Conservation (phyloP, 2,329 filamentous ascomycete genomes). For the Gyromitra esculenta region DNA sequence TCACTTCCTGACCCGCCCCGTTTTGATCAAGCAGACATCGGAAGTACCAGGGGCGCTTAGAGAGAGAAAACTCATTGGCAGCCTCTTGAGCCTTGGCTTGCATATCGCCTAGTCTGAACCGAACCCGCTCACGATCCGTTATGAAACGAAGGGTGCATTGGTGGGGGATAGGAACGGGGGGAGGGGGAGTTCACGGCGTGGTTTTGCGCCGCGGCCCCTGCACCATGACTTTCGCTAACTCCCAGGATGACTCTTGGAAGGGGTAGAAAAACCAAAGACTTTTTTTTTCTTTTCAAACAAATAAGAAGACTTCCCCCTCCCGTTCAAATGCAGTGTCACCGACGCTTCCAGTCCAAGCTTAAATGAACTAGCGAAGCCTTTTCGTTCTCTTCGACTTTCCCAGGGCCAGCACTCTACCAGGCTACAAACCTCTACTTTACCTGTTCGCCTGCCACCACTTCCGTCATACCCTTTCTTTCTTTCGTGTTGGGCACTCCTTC, state of each 20-base stretch:
- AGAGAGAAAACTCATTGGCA: constrained; percentile 39
- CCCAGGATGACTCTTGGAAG: constrained; percentile 39
- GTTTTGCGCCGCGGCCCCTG: constrained; percentile 52
- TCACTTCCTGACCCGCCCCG: constrained; percentile 29
- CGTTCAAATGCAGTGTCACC: constrained; percentile 52
- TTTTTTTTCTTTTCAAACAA: constrained; percentile 36
- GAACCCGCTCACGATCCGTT: constrained; percentile 46
- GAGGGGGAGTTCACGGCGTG: constrained; percentile 25
- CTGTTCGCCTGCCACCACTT: constrained; percentile 45
- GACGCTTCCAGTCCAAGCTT: constrained; percentile 51
- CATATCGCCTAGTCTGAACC: constrained; percentile 45
- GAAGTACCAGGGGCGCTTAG: constrained; percentile 46
- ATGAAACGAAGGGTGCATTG: constrained; percentile 48
- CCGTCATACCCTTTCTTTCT: constrained; percentile 39
- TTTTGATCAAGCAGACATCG: constrained; percentile 30
- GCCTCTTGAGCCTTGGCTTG: constrained; percentile 42
- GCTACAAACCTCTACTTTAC: constrained; percentile 44
- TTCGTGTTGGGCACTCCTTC: constrained; percentile 46
- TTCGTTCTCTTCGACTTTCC: constrained; percentile 37
- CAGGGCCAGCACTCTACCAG: constrained; percentile 31
- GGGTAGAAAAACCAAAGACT: constrained; percentile 32
- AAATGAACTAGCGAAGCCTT: constrained; percentile 48
- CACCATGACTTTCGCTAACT: constrained; percentile 21
- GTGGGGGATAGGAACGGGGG: constrained; percentile 29
- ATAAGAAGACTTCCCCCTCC: constrained; percentile 45